Percentiles rank a stretch among this genome's conserved stretches.
Conservation (phyloP, 805 yeast genomes). For the Cyberlindnera maritima region DNA sequence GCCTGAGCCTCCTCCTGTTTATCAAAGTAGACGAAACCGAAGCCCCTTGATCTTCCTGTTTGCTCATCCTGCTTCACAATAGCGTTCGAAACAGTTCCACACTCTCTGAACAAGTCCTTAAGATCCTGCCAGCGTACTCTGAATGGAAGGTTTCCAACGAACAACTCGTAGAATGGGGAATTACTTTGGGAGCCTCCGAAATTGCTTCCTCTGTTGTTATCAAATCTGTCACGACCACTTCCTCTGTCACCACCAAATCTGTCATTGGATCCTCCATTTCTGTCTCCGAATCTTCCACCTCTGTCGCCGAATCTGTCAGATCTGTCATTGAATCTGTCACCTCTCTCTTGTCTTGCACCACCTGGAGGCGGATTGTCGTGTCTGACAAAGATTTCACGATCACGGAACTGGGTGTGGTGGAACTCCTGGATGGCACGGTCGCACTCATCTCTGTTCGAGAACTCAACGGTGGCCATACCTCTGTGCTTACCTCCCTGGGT, state of each 20-base stretch:
- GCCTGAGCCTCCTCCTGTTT: slow-evolving; percentile 63
- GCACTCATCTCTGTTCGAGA: slow-evolving; percentile 60
- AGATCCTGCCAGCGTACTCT: slow-evolving; percentile 80
- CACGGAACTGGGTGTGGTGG: slow-evolving; percentile 62
- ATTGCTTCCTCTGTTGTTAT: background rate
- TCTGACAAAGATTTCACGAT: slow-evolving; percentile 84
- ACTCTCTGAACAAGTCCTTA: slow-evolving; percentile 76
- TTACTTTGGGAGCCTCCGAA: slow-evolving; percentile 15
- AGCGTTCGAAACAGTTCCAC: slow-evolving; percentile 79
- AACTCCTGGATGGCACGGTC: slow-evolving; percentile 65
- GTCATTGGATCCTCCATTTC: no score
- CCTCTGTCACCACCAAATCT: background rate
- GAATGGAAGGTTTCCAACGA: slow-evolving; percentile 81
- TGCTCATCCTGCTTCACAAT: slow-evolving; percentile 60
- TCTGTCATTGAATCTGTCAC: background rate
- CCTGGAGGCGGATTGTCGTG: slow-evolving; percentile 85
- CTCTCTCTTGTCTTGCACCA: slow-evolving; percentile 12
- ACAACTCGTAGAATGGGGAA: slow-evolving; percentile 48
- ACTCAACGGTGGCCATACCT: slow-evolving; percentile 93
- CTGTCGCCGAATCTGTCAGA: slow-evolving; percentile 14
- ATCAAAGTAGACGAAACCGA: slow-evolving; percentile 75
- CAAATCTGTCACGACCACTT: background rate
- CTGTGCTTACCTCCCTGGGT: slow-evolving; percentile 75
- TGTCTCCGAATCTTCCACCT: slow-evolving; percentile 11
- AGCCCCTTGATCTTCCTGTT: slow-evolving; percentile 80